Evolutionary conservation across 2,329 filamentous ascomycete genomes (phyloP).

Genomic region (Cytospora piceae): DNA sequence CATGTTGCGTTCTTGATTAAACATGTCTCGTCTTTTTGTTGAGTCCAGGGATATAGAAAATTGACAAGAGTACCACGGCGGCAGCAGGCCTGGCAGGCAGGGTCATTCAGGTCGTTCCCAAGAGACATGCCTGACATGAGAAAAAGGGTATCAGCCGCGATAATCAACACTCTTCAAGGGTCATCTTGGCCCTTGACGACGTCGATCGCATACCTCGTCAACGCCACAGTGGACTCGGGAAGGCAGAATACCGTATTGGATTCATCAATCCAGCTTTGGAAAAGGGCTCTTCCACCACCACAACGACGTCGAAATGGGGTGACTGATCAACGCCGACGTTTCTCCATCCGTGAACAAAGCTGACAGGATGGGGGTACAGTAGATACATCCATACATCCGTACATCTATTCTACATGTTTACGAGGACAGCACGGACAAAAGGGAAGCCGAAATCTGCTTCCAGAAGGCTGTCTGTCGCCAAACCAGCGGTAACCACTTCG

Average conservation of each 20-base stretch:
- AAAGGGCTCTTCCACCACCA: slow-evolving; percentile 1
- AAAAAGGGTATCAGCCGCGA: not conserved
- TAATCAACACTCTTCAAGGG: not conserved
- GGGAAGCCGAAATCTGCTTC: not conserved
- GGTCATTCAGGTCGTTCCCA: not conserved
- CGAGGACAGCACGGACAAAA: not conserved
- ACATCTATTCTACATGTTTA: too few relatives aligned
- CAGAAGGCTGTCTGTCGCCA: slow-evolving; percentile 8
- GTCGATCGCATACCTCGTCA: not conserved
- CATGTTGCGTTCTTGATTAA: not conserved
- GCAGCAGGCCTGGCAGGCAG: too few relatives aligned
- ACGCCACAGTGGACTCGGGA: slow-evolving; percentile 3
- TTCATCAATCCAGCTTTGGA: slow-evolving; percentile 15
- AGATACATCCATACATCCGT: too few relatives aligned
- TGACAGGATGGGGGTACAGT: not conserved
- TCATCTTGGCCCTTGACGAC: not conserved
- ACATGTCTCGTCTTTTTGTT: not conserved
- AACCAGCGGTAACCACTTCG: not conserved
- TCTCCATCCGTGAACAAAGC: slow-evolving; percentile 1
- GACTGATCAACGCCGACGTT: slow-evolving; percentile 16
- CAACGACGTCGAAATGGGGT: slow-evolving; percentile 18
- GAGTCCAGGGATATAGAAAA: not conserved
- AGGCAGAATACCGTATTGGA: not conserved
- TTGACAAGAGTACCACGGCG: not conserved
- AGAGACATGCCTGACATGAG: not conserved